Evolutionary conservation across 306 rosid species (phyloP).

Genomic region (Prunus mongolica): DNA sequence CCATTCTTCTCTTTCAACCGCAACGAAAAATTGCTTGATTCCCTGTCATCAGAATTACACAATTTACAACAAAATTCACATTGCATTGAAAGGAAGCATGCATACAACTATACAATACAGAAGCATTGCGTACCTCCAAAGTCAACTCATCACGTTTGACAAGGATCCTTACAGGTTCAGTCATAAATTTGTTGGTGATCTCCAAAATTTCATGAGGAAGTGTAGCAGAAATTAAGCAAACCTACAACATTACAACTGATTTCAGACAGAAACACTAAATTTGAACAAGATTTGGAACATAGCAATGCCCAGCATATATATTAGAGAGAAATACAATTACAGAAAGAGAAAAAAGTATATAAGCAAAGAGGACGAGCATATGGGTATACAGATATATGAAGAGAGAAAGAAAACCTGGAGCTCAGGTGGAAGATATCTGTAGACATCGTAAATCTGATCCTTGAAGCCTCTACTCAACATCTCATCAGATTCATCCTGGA

Average conservation of each 20-base stretch:
- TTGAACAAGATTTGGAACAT: neutral
- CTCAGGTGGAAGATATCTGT: slow-evolving; percentile 97
- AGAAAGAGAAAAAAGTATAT: neutral
- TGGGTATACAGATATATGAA: neutral
- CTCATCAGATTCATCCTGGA: slow-evolving; percentile 96
- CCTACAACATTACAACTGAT: slow-evolving; percentile 44
- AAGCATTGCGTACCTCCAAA: slow-evolving; percentile 61
- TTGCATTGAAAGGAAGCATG: neutral
- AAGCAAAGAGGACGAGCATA: neutral
- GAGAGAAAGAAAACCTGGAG: slow-evolving; percentile 68
- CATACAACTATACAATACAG: slow-evolving; percentile 5
- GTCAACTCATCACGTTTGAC: slow-evolving; percentile 99
- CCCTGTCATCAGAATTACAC: slow-evolving; percentile 52
- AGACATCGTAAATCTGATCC: slow-evolving; percentile 96
- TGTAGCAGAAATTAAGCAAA: slow-evolving; percentile 92
- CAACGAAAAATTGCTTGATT: slow-evolving; percentile 96
- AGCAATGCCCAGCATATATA: neutral
- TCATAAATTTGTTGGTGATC: slow-evolving; percentile 93
- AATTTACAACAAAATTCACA: slow-evolving; percentile 15
- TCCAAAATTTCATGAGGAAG: slow-evolving; percentile 99
- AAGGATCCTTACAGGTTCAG: slow-evolving; percentile 97
- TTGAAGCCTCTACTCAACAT: slow-evolving; percentile 99
- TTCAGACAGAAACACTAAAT: neutral
- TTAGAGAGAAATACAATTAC: neutral
- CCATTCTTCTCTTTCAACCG: slow-evolving; percentile 98